Conservation (phyloP, 805 yeast genomes). For the Kurtzmaniella fragi region DNA sequence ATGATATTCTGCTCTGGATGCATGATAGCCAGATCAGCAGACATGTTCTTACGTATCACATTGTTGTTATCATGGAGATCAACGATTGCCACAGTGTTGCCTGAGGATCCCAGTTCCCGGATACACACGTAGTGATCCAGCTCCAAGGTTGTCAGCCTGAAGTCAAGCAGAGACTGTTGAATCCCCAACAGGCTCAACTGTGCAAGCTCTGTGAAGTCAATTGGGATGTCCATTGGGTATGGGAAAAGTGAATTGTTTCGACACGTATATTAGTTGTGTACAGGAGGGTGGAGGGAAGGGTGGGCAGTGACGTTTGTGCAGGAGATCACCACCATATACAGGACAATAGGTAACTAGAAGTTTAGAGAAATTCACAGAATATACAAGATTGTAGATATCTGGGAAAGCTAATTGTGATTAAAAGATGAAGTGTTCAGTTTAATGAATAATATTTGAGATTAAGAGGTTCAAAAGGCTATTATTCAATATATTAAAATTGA, state of each 20-base stretch:
- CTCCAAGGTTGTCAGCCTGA: conserved; percentile 90
- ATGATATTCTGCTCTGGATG: conserved; percentile 87
- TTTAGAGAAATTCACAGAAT: too few relatives aligned
- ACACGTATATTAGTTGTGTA: not conserved
- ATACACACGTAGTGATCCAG: conserved; percentile 87
- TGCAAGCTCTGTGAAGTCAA: conserved; percentile 92
- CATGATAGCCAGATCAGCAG: conserved; percentile 97
- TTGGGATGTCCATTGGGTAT: conserved; percentile 67
- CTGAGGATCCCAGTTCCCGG: conserved; percentile 55
- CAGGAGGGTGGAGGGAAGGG: not conserved
- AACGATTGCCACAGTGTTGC: conserved; percentile 91
- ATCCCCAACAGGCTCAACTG: conserved; percentile 85
- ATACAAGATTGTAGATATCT: too few relatives aligned
- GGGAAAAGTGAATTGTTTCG: conserved; percentile 1
- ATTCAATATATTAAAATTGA: too few relatives aligned
- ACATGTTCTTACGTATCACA: conserved; percentile 86
- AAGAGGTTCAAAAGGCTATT: too few relatives aligned
- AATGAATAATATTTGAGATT: too few relatives aligned
- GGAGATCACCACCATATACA: too few relatives aligned
- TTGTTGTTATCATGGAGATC: conserved; percentile 76
- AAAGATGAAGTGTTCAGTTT: too few relatives aligned
- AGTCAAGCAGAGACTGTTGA: conserved; percentile 78
- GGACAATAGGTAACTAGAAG: too few relatives aligned
- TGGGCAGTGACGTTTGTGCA: not conserved
- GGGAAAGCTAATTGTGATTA: too few relatives aligned